phyloP scores from a whole-genome alignment of 1,284 basidiomycete species.

The Cryptococcus sp. region DNA sequence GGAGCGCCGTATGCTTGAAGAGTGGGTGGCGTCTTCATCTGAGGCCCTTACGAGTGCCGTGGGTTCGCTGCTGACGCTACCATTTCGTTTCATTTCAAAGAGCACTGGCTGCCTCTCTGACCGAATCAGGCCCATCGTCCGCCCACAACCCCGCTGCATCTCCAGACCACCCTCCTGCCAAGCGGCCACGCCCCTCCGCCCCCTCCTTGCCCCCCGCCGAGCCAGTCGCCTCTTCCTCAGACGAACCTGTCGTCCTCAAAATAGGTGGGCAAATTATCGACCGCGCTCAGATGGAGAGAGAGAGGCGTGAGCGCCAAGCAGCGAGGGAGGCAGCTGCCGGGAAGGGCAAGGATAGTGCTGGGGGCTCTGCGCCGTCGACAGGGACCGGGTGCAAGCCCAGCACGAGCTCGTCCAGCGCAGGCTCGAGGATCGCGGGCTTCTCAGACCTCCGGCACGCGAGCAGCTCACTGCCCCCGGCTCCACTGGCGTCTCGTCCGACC shows the following conservation, averaged over 20 bases:
- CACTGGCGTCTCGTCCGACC: background rate
- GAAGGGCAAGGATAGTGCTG: background rate
- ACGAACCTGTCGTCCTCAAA: constrained; percentile 5
- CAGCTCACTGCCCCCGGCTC: too few species aligned
- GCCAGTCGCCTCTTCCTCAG: background rate
- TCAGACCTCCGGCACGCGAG: too few species aligned
- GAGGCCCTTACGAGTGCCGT: background rate
- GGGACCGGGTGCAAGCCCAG: too few species aligned
- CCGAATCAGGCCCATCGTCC: constrained; percentile 3
- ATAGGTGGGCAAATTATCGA: constrained; percentile 28
- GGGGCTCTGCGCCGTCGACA: too few species aligned
- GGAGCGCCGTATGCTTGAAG: constrained; percentile 35
- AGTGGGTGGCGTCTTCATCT: constrained; percentile 24
- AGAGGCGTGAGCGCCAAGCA: constrained; percentile 40
- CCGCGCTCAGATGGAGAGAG: constrained; percentile 43
- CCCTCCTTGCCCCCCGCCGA: background rate
- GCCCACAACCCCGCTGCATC: background rate
- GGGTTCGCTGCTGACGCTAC: background rate
- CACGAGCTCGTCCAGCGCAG: too few species aligned
- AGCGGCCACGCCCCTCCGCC: background rate
- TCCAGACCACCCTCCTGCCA: background rate
- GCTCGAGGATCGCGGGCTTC: too few species aligned
- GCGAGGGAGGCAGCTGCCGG: constrained; percentile 14
- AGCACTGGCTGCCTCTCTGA: constrained; percentile 36
- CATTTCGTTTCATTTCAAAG: constrained; percentile 10